Base-by-base conservation (phyloP, 768 basidiomycete genomes). In the Auriscalpium orientale region DNA sequence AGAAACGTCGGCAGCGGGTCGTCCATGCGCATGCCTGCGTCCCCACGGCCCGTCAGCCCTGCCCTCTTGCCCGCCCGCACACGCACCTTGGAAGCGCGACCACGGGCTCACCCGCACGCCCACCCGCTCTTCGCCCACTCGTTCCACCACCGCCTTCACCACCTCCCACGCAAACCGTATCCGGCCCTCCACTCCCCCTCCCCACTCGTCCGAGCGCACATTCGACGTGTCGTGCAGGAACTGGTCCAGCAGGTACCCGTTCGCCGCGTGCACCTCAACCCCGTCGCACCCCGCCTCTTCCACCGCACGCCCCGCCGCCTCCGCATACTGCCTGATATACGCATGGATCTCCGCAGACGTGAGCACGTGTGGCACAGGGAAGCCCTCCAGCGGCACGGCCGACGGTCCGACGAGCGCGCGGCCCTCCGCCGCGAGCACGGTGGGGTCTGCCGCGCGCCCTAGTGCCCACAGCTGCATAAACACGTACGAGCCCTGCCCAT, bases 401-500 rank as follows among this genome's bases (percentile, higher is more conserved):
- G 40, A 28, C 12, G 46, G 15, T 13, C 16, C 15, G 16, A 48
- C 46, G 22, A 20, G 46, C 46, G n/a, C 16, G 46, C 6, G 21
- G 46, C 22, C 46, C 13, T 20, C 18, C 3, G 46, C 46, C 18
- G 15, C 16, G 46, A 48, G 46, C 22, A 20, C 22, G 18, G n/a
- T 20, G 46, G 46, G 46, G 46, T 20, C 15, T 13, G n/a, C 22
- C 4, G 22, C 18, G 20, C 70, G 66, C 4, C 75, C 75, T 15
- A 75, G 56, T 0, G 72, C 70, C 73, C 73, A 74, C 6, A 72
- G 63, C 58, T 76, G 75, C 15, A 64, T 13, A 56, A 64, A 69
- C 56, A 74, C 67, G 58, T 65, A 65, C 0, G 64, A 68, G 1
- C 65, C 66, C 51, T 69, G 66, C 10, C 63, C 64, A 64, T 73